Base-by-base conservation (phyloP, 257 asterid genomes). In the Petrea volubilis region DNA sequence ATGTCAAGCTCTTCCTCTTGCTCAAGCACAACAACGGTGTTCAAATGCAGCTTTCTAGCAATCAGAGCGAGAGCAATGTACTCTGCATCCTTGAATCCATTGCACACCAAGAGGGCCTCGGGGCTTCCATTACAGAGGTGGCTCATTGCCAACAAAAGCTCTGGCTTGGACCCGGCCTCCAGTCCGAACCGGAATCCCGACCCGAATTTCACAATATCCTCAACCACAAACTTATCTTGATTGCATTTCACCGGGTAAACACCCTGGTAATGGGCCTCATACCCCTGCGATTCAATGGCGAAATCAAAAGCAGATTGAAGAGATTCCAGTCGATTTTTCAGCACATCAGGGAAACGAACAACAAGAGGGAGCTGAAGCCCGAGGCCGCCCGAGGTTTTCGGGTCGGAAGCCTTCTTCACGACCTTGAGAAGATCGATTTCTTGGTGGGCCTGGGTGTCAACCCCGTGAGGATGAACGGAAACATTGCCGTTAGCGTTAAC, bases 171-270 rank as follows among this genome's bases (percentile, higher is more conserved):
- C 24, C 92, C 92, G 13, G 87, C 86, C 34, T 86, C 89, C 28
- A 84, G 70, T 43, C 92, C 92, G 33, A 85, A 85, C 28, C 88
- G 72, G 64, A 78, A 85, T 4, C 64, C 56, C 6, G 86, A 53
- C 31, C 92, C 92, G 12, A 86, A 84, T 65, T 76, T 80, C 40
- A 86, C 92, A 12, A 86, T 80, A 44, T 86, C 92, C 10, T 86
- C 89, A 18, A 86, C 89, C 20, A 86, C 85, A 56, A 66, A 86
- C 34, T 85, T 57, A 49, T 84, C 89, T 61, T 86, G 89, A 36
- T 86, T 84, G 82, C 92, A 86, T 72, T 86, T 86, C 64, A 84
- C 89, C 8, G 92, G 92, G 62, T 82, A 86, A 31, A 82, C 86
- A 6, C 92, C 92, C 72, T 84, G 92, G 72, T 84, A 86, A 68